phyloP scores from a whole-genome alignment of 2,329 filamentous ascomycete genomes.

The Penicillium janthinellum region DNA sequence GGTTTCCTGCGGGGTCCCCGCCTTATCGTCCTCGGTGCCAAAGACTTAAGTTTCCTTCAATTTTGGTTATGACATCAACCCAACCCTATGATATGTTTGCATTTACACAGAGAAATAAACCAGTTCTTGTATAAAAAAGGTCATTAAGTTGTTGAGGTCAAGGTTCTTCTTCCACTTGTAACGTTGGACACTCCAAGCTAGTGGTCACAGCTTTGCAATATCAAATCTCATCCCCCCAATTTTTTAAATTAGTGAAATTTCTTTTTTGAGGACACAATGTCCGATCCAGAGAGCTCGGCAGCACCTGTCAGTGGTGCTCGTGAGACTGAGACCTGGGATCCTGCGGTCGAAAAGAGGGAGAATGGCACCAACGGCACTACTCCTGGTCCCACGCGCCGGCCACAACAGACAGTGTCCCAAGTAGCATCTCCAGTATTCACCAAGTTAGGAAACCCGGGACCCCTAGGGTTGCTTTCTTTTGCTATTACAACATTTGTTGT shows the following conservation, averaged over 20 bases:
- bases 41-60: neutral
- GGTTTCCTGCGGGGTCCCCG: neutral
- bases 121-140: neutral
- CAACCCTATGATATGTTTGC: neutral
- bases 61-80: neutral
- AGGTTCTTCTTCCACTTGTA: neutral
- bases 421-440: constrained; percentile 15
- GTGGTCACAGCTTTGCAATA: neutral
- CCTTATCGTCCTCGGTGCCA: neutral
- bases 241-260: neutral
- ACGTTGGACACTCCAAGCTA: neutral
- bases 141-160: no score
- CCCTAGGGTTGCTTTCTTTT: constrained; percentile 64
- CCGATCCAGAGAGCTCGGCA: neutral
- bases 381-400: neutral
- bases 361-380: neutral
- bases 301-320: neutral
- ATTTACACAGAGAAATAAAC: neutral
- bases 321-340: neutral
- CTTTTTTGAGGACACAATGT: neutral
- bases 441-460: constrained; percentile 62
- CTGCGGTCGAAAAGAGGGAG: neutral
- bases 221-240: neutral
- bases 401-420: constrained; percentile 14
- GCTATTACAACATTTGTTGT: constrained; percentile 67